These are phyloP conservation scores for Ophiostoma angusticollis DNA, from an alignment of 2,329 filamentous ascomycete genomes.

Conservation along the genomic window DNA sequence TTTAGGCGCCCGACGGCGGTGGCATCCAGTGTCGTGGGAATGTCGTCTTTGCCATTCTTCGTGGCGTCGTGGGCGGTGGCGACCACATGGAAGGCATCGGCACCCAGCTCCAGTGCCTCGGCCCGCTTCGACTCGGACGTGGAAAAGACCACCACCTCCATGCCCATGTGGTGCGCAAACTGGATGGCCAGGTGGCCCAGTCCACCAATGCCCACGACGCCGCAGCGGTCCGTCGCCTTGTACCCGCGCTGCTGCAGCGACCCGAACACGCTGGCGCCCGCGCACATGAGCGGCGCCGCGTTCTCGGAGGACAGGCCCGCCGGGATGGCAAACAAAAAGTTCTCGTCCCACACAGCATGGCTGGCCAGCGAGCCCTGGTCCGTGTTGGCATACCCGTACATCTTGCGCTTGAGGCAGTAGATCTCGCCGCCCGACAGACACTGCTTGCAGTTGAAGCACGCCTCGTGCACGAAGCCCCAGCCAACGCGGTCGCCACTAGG, in stretches of 20 bases:
- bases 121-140: constrained; percentile 7
- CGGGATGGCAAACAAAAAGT: constrained; percentile 23
- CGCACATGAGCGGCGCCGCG: constrained; percentile 29
- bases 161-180: constrained; percentile 32
- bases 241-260: constrained; percentile 19
- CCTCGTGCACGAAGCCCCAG: constrained; percentile 30
- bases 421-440: constrained; percentile 31
- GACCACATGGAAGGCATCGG: constrained; percentile 12
- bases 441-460: constrained; percentile 31
- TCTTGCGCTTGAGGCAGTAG: constrained; percentile 27
- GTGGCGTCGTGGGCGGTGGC: constrained; percentile 31
- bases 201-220: constrained; percentile 37
- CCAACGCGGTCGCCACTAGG: constrained; percentile 31
- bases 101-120: constrained; percentile 9
- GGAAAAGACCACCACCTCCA: constrained; percentile 11
- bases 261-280: constrained; percentile 29
- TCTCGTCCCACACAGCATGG: constrained; percentile 24
- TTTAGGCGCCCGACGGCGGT: constrained; percentile 49
- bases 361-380: constrained; percentile 35
- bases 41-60: constrained; percentile 37
- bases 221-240: constrained; percentile 20
- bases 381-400: constrained; percentile 29
- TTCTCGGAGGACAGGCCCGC: constrained; percentile 18
- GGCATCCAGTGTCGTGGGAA: too few relatives aligned
- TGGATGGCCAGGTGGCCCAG: constrained; percentile 51